Conservation (phyloP, 1,284 basidiomycete genomes). For the Sphagnurus paluster region DNA sequence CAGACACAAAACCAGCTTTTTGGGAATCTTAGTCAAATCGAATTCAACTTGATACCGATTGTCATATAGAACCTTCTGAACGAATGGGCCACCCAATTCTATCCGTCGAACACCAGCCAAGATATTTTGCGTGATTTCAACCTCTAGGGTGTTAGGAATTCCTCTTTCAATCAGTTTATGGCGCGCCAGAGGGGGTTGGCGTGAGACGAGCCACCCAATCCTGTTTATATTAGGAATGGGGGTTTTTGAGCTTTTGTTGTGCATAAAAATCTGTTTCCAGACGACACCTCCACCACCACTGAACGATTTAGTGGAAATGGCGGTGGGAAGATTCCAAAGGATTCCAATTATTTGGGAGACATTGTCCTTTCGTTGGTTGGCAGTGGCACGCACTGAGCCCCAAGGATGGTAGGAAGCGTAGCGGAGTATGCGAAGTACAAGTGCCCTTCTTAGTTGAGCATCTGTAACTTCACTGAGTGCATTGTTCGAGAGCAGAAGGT, state of each 20-base stretch:
- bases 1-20: slow-evolving; percentile 15
- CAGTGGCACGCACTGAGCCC: slow-evolving; percentile 66
- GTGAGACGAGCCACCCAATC: slow-evolving; percentile 38
- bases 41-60: slow-evolving; percentile 56
- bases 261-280: slow-evolving; percentile 54
- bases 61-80: slow-evolving; percentile 48
- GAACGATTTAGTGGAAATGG: slow-evolving; percentile 32
- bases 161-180: slow-evolving; percentile 15
- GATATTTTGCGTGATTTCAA: slow-evolving; percentile 40
- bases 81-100: slow-evolving; percentile 18
- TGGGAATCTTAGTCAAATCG: slow-evolving; percentile 41
- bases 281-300: slow-evolving; percentile 60
- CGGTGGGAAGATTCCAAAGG: slow-evolving; percentile 51
- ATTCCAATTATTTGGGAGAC: slow-evolving; percentile 46
- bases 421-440: slow-evolving; percentile 65
- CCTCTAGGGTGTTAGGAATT: slow-evolving; percentile 22
- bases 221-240: no score
- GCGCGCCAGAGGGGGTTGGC: slow-evolving; percentile 29
- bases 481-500: slow-evolving; percentile 21
- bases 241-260: slow-evolving; percentile 24
- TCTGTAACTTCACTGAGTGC: slow-evolving; percentile 36
- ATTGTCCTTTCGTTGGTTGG: slow-evolving; percentile 44
- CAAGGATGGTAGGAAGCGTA: slow-evolving; percentile 72
- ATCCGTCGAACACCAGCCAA: slow-evolving; percentile 17
- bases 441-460: slow-evolving; percentile 38